phyloP scores from a whole-genome alignment of 768 basidiomycete species.

The Psilocybe cubensis region DNA sequence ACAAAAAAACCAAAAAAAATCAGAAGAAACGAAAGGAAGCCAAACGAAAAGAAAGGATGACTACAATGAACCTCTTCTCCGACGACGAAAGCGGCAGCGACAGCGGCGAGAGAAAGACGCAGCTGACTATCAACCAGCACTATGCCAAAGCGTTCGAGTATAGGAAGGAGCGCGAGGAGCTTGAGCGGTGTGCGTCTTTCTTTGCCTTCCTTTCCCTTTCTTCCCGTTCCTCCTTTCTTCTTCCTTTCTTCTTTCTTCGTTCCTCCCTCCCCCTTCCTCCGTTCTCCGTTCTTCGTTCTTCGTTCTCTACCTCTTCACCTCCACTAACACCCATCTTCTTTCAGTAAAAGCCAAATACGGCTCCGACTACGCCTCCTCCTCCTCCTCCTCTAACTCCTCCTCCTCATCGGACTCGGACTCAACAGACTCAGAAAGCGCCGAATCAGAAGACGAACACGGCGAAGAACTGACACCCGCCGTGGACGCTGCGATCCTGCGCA shows the following conservation, averaged over 20 bases:
- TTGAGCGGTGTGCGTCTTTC: conserved; percentile 66
- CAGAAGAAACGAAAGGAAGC: too few species aligned
- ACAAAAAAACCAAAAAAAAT: too few species aligned
- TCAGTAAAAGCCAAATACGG: conserved; percentile 86
- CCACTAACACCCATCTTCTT: not conserved
- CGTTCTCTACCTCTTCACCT: not conserved
- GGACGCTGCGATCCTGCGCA: conserved; percentile 93
- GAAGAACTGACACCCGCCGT: conserved; percentile 92
- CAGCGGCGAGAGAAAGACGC: conserved; percentile 9
- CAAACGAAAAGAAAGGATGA: too few species aligned
- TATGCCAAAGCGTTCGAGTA: conserved; percentile 80
- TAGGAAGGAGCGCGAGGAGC: conserved; percentile 85
- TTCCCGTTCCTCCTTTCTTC: too few species aligned
- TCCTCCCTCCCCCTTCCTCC: too few species aligned
- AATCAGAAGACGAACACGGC: conserved; percentile 92
- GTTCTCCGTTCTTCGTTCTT: too few species aligned
- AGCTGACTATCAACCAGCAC: conserved; percentile 39
- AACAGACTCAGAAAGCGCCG: conserved; percentile 74
- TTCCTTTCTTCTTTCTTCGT: too few species aligned
- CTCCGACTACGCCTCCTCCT: conserved; percentile 69
- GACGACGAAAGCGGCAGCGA: conserved; percentile 24
- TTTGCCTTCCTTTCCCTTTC: too few species aligned
- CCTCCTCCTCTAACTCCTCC: too few species aligned
- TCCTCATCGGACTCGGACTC: conserved; percentile 45
- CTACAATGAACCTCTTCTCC: conserved; percentile 21